Base-by-base conservation (phyloP, 768 basidiomycete species). In the Lenzites betulinus region DNA sequence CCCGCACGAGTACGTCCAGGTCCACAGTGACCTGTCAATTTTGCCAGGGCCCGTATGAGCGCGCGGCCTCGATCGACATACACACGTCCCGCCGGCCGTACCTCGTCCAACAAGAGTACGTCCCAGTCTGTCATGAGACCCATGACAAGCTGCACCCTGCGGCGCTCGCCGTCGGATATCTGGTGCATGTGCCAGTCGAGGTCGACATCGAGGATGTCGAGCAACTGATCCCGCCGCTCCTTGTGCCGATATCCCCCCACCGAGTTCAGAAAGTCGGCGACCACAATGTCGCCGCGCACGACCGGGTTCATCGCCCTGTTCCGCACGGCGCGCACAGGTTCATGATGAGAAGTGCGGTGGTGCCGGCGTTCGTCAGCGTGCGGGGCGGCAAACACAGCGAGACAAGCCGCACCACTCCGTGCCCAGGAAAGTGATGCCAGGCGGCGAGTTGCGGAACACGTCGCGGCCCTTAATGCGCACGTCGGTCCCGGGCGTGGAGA, bases 61-160 rank as follows among this genome's bases (percentile, higher is more conserved):
- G 23, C 26, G 13, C 5, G 15, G 9, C 18, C 23, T 16, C 7
- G 42, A 20, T 43, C 18, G 22, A n/a, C 42, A 20, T 8, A n/a
- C n/a, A n/a, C n/a, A n/a, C 22, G 18, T 22, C 44, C 44, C 44
- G 44, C 44, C 35, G n/a, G 7, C 57, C 68, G 41, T 60, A 95
- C 95, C 80, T 99, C 97, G 69, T 99, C 96, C 18, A 99, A 82
- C 2, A 99, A 79, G 1, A 99, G 77, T 28, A 98, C 83, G 66
- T 98, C 90, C 93, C 94, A 99, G 25, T 90, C 87, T 5, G 81
- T 81, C 96, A 99, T 98, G 33, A 99, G 81, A 2, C 97, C 96
- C 79, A 96, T 94, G 62, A 92, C 93, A 33, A 98, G 86, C 74
- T 99, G 97, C 5, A 98, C 93, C 1, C 89, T 76, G 1, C 97